phyloP scores from a whole-genome alignment of 2,329 filamentous ascomycete species.

The Penicillium olsonii region DNA sequence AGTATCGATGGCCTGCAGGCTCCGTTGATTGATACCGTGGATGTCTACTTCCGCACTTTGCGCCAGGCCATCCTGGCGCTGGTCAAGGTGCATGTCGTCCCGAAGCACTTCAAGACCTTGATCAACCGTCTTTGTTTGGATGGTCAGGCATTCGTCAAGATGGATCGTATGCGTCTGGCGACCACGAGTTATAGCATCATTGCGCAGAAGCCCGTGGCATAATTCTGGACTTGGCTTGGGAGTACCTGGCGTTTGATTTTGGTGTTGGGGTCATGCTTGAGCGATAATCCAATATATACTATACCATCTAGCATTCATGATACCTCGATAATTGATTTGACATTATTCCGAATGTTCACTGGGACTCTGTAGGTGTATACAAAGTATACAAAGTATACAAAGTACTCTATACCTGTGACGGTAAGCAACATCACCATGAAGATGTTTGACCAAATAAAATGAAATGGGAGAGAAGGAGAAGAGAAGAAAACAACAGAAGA shows the following conservation, averaged over 20 bases:
- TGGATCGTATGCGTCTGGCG: slow-evolving; percentile 56
- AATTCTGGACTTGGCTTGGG: background rate
- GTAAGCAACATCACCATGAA: too few species aligned
- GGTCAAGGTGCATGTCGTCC: slow-evolving; percentile 51
- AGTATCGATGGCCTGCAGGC: slow-evolving; percentile 55
- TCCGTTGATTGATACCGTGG: slow-evolving; percentile 56
- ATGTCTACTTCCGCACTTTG: slow-evolving; percentile 56
- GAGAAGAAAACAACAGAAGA: too few species aligned
- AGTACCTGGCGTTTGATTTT: background rate
- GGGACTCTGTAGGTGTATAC: background rate
- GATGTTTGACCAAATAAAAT: background rate
- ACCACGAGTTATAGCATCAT: slow-evolving; percentile 57
- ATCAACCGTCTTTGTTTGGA: slow-evolving; percentile 57
- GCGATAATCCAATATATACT: background rate
- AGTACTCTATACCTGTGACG: too few species aligned
- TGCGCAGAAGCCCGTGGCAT: slow-evolving; percentile 47
- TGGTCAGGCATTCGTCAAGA: slow-evolving; percentile 57
- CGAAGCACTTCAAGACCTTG: slow-evolving; percentile 55
- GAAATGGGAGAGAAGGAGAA: too few species aligned
- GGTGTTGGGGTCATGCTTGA: background rate
- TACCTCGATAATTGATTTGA: background rate
- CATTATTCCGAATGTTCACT: background rate
- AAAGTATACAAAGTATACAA: background rate
- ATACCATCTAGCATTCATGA: background rate
- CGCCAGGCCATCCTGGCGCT: slow-evolving; percentile 52